A percentile compares a stretch with the other conserved stretches of the same genome.
Conservation (phyloP, 306 rosid genomes). For the Trifolium repens region DNA sequence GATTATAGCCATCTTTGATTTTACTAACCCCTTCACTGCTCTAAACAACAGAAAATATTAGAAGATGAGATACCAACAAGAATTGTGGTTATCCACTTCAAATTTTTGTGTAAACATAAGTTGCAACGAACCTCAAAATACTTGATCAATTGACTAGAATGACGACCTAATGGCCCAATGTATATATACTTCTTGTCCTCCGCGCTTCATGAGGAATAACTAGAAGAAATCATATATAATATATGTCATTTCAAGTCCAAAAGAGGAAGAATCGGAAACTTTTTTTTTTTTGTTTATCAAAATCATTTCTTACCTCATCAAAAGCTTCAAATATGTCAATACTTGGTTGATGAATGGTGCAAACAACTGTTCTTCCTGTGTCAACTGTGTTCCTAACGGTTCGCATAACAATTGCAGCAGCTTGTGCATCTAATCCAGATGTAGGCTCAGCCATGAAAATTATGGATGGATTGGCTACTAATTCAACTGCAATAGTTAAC, state of each 20-base stretch:
- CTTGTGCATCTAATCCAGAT: constrained; percentile 90
- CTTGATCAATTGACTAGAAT: constrained; percentile 62
- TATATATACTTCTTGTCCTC: constrained; percentile 78
- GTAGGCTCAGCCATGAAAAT: constrained; percentile 98
- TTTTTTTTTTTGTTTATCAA: neutral
- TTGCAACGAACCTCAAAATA: constrained; percentile 54
- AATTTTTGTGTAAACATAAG: neutral
- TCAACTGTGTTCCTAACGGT: constrained; percentile 87
- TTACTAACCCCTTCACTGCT: constrained; percentile 69
- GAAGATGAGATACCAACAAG: neutral
- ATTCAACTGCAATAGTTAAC: constrained; percentile 83
- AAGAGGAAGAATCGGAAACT: neutral
- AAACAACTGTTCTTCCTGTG: constrained; percentile 89
- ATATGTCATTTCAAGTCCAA: constrained; percentile 5
- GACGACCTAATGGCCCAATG: constrained; percentile 75
- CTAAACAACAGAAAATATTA: constrained; percentile 8
- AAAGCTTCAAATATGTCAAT: constrained; percentile 84
- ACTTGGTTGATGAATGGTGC: constrained; percentile 97
- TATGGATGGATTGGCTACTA: constrained; percentile 89
- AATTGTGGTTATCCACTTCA: neutral
- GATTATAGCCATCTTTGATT: constrained; percentile 83
- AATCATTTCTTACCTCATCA: constrained; percentile 58
- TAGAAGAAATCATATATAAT: constrained; percentile 10
- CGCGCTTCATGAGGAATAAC: constrained; percentile 64
- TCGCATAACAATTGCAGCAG: constrained; percentile 96